Base-by-base conservation (phyloP, 2,329 filamentous ascomycete species). In the Bipolaris oryzae region DNA sequence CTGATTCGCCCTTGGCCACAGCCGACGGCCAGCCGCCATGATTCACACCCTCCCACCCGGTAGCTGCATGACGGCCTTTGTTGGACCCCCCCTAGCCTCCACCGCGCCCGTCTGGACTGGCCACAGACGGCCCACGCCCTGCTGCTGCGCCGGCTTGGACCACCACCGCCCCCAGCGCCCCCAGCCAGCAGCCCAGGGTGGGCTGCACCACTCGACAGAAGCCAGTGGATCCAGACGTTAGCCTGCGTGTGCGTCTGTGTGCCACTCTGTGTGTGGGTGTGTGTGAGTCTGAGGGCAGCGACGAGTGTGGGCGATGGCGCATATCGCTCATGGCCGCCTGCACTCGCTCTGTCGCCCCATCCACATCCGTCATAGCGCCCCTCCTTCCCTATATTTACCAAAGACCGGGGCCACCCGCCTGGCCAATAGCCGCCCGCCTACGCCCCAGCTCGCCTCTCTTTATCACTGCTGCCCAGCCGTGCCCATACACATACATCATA, bases 371-470 rank as follows among this genome's bases (percentile, higher is more conserved):
- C 73, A 75, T 75, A 68, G 72, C 71, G 69, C 66, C 39, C 50
- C 62, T 72, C 71, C 71, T 72, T 70, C 69, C 71, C 69, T 74
- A 70, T 75, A 74, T 74, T 74, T 75, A 72, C 69, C 64, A 64
- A 71, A 68, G 66, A 66, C 66, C 63, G 64, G 71, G 70, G 66
- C 67, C 37, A 50, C 42, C 57, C 42, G 38, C 50, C 28, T 44
- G 61, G 61, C 70, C 73, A 74, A 74, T 74, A 56, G 62, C 64
- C 55, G 42, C 42, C 62, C 56, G 48, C 53, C 58, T 50, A 60
- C 56, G 41, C 46, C 55, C 48, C 54, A 49, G 47, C 54, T 60
- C 56, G 55, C 61, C 61, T 50, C 59, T 61, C 65, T 72, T 72
- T 69, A 72, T 73, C 67, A 69, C 67, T 67, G 61, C 56, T 68